Conservation (phyloP, 2,329 filamentous ascomycete genomes). For the Didymella pomorum region DNA sequence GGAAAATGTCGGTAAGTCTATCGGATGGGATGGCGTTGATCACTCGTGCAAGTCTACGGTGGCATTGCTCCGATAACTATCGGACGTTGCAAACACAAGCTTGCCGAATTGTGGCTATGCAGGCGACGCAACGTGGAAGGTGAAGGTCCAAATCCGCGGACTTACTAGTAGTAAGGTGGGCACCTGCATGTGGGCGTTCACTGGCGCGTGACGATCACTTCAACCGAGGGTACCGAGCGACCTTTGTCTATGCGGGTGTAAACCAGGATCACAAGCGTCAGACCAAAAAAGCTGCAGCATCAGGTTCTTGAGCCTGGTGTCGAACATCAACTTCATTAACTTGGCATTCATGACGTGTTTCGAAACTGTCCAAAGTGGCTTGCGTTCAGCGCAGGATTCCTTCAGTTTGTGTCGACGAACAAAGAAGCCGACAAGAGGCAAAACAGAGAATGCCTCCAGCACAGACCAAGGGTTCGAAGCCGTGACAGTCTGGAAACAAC, state of each 20-base stretch:
- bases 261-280: neutral
- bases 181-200: conserved; percentile 8
- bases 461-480: conserved; percentile 20
- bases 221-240: neutral
- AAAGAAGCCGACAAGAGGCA: neutral
- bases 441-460: conserved; percentile 9
- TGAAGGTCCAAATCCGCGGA: conserved; percentile 5
- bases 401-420: conserved; percentile 6
- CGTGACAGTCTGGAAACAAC: neutral
- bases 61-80: conserved; percentile 1
- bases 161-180: neutral
- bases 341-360: conserved; percentile 2
- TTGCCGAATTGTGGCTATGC: conserved; percentile 9
- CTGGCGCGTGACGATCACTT: conserved; percentile 11
- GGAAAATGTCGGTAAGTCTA: conserved; percentile 6
- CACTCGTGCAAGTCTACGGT: neutral
- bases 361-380: conserved; percentile 6
- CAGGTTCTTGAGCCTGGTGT: neutral
- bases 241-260: neutral
- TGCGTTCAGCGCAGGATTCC: neutral
- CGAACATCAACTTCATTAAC: neutral
- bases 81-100: conserved; percentile 9
- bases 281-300: neutral
- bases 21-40: conserved; percentile 3
- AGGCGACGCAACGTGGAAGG: conserved; percentile 15